Conservation (phyloP, 805 yeast species). For the Yarrowia sp. region DNA sequence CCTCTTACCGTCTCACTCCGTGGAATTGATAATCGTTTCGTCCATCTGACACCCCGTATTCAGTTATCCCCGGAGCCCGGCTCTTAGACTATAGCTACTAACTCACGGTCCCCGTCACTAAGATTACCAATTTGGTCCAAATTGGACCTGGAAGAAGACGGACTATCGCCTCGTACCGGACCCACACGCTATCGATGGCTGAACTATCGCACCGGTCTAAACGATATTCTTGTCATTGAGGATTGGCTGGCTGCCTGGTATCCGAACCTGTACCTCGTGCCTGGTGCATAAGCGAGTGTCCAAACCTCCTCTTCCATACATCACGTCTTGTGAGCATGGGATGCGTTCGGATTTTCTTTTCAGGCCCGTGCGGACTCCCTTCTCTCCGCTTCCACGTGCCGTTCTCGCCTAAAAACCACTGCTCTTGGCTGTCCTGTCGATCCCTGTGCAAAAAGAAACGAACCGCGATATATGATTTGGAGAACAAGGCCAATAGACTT, state of each 20-base stretch:
- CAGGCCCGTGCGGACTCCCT: not conserved
- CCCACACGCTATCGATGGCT: slow-evolving; percentile 2
- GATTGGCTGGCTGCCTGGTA: not conserved
- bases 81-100: slow-evolving; percentile 4
- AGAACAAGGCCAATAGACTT: slow-evolving; percentile 13
- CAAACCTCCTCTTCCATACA: no score
- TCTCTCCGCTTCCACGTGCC: not conserved
- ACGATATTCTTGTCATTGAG: not conserved
- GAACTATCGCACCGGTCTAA: not conserved
- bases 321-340: no score
- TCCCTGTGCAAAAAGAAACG: slow-evolving; percentile 11
- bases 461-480: not conserved
- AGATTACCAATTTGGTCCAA: slow-evolving; percentile 25
- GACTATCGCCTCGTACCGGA: not conserved
- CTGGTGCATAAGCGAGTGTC: not conserved
- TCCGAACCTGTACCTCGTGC: not conserved
- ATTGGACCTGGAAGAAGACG: slow-evolving; percentile 17
- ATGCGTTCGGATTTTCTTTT: not conserved
- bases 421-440: slow-evolving; percentile 27
- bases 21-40: no score
- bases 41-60: not conserved
- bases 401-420: slow-evolving; percentile 13
- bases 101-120: not conserved
- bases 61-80: not conserved
- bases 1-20: no score